These are phyloP conservation scores for Rhazya stricta DNA, from an alignment of 257 asterid genomes.

Conservation along the genomic window DNA sequence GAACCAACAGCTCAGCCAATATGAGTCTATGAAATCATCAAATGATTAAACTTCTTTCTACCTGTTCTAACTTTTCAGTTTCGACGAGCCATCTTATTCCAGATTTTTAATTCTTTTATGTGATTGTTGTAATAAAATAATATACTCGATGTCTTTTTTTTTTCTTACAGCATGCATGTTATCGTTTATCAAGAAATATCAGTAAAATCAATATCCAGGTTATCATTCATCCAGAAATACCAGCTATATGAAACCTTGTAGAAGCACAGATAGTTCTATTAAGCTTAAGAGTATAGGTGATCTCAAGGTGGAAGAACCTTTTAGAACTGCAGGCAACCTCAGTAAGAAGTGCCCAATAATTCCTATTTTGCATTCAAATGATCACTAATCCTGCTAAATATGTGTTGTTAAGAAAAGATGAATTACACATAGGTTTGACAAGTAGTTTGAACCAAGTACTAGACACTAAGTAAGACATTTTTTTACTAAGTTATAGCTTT, in stretches of 20 bases:
- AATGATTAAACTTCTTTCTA: not conserved
- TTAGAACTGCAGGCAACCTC: not conserved
- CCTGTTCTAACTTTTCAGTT: conserved; percentile 2
- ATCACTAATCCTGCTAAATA: not conserved
- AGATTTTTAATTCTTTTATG: not conserved
- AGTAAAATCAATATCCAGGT: not conserved
- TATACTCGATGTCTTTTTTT: not conserved
- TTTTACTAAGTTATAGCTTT: not conserved
- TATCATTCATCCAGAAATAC: not conserved
- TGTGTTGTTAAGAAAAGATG: not conserved
- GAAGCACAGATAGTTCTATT: not conserved
- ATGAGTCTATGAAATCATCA: conserved; percentile 13
- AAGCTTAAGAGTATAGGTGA: not conserved
- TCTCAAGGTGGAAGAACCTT: not conserved
- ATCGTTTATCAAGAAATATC: not conserved
- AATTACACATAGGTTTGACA: not conserved
- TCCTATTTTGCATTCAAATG: not conserved
- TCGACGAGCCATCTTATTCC: conserved; percentile 1
- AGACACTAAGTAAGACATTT: not conserved
- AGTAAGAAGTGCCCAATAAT: not conserved
- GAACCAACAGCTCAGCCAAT: conserved; percentile 25
- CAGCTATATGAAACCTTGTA: not conserved
- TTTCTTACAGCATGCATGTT: not conserved
- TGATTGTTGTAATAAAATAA: not conserved
- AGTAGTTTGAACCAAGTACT: not conserved